Percentiles rank a stretch among this genome's conserved stretches.
These are phyloP conservation scores for Monosporozyma solicola DNA, from an alignment of 805 yeast genomes.

Conservation along the genomic window DNA sequence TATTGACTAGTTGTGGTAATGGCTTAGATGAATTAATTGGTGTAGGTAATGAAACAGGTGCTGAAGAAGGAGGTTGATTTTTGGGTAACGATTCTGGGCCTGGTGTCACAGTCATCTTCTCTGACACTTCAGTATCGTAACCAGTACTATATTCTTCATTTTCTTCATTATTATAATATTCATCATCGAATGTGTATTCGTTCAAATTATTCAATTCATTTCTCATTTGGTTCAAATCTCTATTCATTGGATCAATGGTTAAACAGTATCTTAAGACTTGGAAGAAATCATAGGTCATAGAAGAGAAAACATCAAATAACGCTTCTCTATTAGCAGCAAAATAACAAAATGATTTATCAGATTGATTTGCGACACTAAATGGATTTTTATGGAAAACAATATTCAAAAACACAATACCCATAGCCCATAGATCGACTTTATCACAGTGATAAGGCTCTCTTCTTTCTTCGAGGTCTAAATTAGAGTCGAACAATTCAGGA, in stretches of 20 bases:
- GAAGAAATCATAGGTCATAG: slow-evolving; percentile 80
- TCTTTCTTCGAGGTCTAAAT: slow-evolving; percentile 30
- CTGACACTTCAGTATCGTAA: slow-evolving; percentile 29
- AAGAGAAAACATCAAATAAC: slow-evolving; percentile 81
- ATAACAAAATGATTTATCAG: slow-evolving; percentile 75
- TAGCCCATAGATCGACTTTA: slow-evolving; percentile 82
- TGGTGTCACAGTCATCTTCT: slow-evolving; percentile 1
- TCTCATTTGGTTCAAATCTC: slow-evolving; percentile 56
- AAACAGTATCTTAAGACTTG: slow-evolving; percentile 70
- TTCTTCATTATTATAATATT: slow-evolving; percentile 37
- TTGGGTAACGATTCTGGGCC: slow-evolving; percentile 11
- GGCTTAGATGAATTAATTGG: slow-evolving; percentile 19
- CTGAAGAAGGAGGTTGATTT: slow-evolving; percentile 22
- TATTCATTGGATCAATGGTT: slow-evolving; percentile 79
- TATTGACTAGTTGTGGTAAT: slow-evolving; percentile 12
- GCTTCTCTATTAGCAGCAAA: slow-evolving; percentile 85
- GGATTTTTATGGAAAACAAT: slow-evolving; percentile 86
- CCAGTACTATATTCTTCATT: slow-evolving; percentile 4
- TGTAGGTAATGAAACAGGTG: slow-evolving; percentile 27
- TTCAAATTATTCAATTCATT: slow-evolving; percentile 50
- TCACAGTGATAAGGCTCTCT: slow-evolving; percentile 64
- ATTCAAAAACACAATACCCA: slow-evolving; percentile 76
- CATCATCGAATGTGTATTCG: slow-evolving; percentile 80
- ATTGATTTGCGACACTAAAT: slow-evolving; percentile 67
- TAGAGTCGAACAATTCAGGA: slow-evolving; percentile 71